Conservation (phyloP, 2,329 filamentous ascomycete species). For the Pseudogymnoascus sp. region DNA sequence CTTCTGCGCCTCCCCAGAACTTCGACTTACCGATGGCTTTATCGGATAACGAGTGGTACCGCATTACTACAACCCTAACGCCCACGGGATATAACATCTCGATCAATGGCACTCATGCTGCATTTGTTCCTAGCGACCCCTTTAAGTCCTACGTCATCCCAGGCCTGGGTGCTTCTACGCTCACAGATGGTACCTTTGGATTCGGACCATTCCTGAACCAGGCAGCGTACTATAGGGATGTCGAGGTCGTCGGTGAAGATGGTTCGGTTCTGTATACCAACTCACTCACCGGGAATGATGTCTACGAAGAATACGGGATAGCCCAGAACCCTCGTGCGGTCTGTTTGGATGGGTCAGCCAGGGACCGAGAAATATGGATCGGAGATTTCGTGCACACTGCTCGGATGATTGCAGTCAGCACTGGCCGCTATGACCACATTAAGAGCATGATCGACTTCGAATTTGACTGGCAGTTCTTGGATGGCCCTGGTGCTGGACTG, state of each 20-base stretch:
- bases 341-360: conserved; percentile 37
- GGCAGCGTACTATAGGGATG: conserved; percentile 30
- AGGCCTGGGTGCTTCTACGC: conserved; percentile 12
- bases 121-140: conserved; percentile 12
- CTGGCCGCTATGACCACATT: conserved; percentile 30
- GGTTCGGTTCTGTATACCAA: conserved; percentile 30
- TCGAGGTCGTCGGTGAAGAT: conserved; percentile 23
- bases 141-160: conserved; percentile 12
- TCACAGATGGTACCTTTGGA: conserved; percentile 31
- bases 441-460: conserved; percentile 30
- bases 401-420: conserved; percentile 31
- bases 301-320: conserved; percentile 33
- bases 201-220: conserved; percentile 38
- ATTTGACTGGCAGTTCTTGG: conserved; percentile 23
- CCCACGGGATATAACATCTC: conserved; percentile 25
- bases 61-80: conserved; percentile 30
- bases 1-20: conserved; percentile 22
- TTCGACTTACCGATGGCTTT: conserved; percentile 26
- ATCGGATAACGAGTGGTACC: conserved; percentile 33
- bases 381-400: conserved; percentile 38
- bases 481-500: conserved; percentile 6
- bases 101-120: conserved; percentile 22
- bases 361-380: conserved; percentile 36
- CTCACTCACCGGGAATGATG: conserved; percentile 20
- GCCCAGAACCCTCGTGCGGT: conserved; percentile 29